Evolutionary conservation across 768 basidiomycete genomes (phyloP).

Genomic region (Rhodotorula taiwanensis): DNA sequence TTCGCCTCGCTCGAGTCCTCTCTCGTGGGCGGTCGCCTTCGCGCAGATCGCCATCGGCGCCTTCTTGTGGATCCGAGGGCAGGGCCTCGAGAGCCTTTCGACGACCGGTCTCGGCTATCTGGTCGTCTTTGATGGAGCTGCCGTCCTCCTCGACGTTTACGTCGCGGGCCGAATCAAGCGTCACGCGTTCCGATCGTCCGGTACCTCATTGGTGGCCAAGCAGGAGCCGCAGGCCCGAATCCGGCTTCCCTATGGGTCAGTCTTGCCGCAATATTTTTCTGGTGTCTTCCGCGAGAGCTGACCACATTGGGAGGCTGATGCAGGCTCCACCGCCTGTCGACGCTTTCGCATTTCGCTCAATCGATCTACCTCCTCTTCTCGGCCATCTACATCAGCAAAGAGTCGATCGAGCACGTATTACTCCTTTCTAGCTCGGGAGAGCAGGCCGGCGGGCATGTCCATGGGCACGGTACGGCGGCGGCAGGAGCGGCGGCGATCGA

Average conservation of each 20-base stretch:
- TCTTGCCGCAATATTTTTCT: conserved; percentile 41
- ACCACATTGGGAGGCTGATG: too few species aligned
- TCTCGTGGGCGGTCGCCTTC: conserved; percentile 7
- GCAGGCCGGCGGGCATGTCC: conserved; percentile 31
- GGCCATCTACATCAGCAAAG: conserved; percentile 91
- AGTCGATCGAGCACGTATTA: conserved; percentile 86
- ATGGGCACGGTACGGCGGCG: conserved; percentile 37
- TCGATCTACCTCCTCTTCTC: conserved; percentile 90
- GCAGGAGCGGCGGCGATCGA: conserved; percentile 15
- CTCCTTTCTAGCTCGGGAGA: conserved; percentile 45
- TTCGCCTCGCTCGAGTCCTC: too few species aligned
- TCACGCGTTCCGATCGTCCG: too few species aligned
- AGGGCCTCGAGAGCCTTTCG: conserved; percentile 75
- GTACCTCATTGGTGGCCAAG: too few species aligned
- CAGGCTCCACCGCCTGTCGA: conserved; percentile 39
- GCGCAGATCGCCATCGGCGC: conserved; percentile 48
- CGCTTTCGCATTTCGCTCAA: conserved; percentile 61
- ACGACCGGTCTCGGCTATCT: conserved; percentile 91
- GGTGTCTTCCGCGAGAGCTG: conserved; percentile 1
- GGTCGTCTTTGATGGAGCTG: conserved; percentile 74
- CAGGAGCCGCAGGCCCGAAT: conserved; percentile 47
- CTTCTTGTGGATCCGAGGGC: conserved; percentile 76
- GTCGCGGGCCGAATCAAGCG: too few species aligned
- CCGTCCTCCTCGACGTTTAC: conserved; percentile 10
- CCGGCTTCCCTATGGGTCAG: conserved; percentile 60